Evolutionary conservation across 306 rosid genomes (phyloP).

Genomic region (Citrullus amarus): DNA sequence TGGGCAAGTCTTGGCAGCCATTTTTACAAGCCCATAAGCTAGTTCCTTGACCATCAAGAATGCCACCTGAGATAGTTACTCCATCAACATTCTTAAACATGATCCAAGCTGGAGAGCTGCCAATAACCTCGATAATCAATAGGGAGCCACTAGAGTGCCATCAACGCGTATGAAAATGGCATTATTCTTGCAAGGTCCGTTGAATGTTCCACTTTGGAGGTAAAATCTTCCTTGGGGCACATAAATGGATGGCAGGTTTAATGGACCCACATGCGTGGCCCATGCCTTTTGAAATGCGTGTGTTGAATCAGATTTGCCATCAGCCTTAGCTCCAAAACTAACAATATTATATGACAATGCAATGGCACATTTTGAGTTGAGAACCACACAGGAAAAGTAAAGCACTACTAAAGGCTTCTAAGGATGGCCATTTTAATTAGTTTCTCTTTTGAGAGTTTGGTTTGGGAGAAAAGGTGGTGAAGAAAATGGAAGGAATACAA

Average conservation of each 20-base stretch:
- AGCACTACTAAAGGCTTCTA: not conserved
- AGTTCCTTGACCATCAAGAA: slow-evolving; percentile 36
- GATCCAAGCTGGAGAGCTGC: slow-evolving; percentile 44
- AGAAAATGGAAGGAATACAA: not conserved
- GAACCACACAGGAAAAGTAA: not conserved
- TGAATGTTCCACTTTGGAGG: slow-evolving; percentile 18
- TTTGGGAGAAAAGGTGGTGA: no score
- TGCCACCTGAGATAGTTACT: slow-evolving; percentile 29
- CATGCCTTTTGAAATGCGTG: slow-evolving; percentile 32
- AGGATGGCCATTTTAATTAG: not conserved
- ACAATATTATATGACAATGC: slow-evolving; percentile 22
- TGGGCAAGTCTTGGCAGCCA: slow-evolving; percentile 33
- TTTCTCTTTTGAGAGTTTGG: not conserved
- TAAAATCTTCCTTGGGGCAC: slow-evolving; percentile 52
- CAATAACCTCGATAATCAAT: slow-evolving; percentile 28
- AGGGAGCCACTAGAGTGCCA: slow-evolving; percentile 52
- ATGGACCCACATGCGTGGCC: slow-evolving; percentile 31
- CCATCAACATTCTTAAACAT: slow-evolving; percentile 27
- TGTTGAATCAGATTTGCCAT: slow-evolving; percentile 25
- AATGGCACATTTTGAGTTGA: no score
- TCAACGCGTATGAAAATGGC: slow-evolving; percentile 20
- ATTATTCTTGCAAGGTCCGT: slow-evolving; percentile 42
- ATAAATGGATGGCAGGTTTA: slow-evolving; percentile 21
- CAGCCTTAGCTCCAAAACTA: slow-evolving; percentile 21
- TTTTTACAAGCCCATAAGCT: slow-evolving; percentile 46